Base-by-base conservation (phyloP, 441 rosid genomes). In the Flueggea neowawraea region DNA sequence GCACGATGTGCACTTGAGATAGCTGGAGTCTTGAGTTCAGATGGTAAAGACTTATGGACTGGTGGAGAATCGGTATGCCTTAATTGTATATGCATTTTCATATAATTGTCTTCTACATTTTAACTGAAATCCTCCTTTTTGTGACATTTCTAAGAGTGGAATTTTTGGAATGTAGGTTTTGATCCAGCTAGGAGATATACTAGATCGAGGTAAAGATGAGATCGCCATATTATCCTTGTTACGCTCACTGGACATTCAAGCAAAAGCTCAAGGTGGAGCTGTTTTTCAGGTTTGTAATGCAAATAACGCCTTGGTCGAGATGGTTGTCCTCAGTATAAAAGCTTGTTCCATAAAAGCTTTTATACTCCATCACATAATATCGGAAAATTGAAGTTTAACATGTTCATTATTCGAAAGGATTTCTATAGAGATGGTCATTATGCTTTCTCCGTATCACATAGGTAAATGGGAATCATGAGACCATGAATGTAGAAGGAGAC, bases 381-480 rank as follows among this genome's bases (percentile, higher is more conserved):
- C 6, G 39, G 6, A 3, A 33, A 33, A 3, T 33, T 33, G 39
- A 33, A 6, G 39, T 6, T 33, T 33, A 4, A 33, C 6, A 33
- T 33, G 6, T 62, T 32, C 16, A 16, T 55, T 28, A 43, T 36
- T 72, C 8, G 13, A 11, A 45, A 45, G 12, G 50, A 45, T 45
- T 45, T 45, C 6, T 33, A 33, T 33, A 6, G 6, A 33, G 39
- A 33, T 33, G 39, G 39, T 33, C 39, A 33, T 33, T 33, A 33
- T 33, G 39, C 39, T 33, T 33, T 4, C 39, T 33, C 4, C 6
- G 39, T 33, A 33, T 45, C 50, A 45, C 8, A 13, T 55, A 86
- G 96, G 81, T 93, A 51, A 88, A 88, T 65, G 98, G 98, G 70
- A 93, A 93, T 69, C 97, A 93, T 32, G 97, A 90, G 82, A 93